Percentiles rank a stretch among this genome's conserved stretches.
These are phyloP conservation scores for Croton laevigatus DNA, from an alignment of 441 rosid species.

Conservation along the genomic window DNA sequence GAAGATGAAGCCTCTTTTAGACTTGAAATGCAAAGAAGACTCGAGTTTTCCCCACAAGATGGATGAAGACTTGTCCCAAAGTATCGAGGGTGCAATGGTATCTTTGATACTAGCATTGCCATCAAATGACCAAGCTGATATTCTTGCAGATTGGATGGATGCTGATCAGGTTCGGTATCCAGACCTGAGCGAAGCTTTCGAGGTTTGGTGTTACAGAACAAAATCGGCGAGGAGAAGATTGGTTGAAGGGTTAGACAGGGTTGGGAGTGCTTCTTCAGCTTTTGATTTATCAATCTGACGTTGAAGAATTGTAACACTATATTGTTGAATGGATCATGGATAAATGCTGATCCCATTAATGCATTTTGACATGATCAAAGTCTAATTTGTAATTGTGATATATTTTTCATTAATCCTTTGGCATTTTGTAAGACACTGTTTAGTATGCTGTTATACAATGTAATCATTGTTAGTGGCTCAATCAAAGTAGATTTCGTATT, in stretches of 20 bases:
- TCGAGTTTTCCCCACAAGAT: constrained; percentile 48
- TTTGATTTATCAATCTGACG: constrained; percentile 27
- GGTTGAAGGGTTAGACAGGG: constrained; percentile 47
- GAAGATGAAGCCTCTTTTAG: constrained; percentile 67
- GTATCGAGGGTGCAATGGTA: constrained; percentile 71
- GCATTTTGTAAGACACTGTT: not conserved
- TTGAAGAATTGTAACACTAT: constrained; percentile 18
- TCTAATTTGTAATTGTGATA: constrained; percentile 7
- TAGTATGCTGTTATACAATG: too few species aligned
- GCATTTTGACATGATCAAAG: constrained; percentile 7
- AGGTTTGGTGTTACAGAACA: constrained; percentile 89
- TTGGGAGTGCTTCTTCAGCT: constrained; percentile 32
- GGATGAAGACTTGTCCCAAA: constrained; percentile 75
- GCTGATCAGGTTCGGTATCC: constrained; percentile 55
- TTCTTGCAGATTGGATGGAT: constrained; percentile 81
- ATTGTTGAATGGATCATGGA: constrained; percentile 7
- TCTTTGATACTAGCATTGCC: constrained; percentile 74
- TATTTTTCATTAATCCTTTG: not conserved
- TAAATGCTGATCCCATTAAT: constrained; percentile 17
- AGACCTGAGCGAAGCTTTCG: constrained; percentile 88
- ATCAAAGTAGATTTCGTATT: too few species aligned
- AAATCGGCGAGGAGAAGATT: constrained; percentile 91
- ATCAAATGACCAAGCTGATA: constrained; percentile 79
- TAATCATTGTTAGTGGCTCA: too few species aligned
- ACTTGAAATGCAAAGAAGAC: constrained; percentile 39